phyloP scores from a whole-genome alignment of 345 rosid species.

The sweet orange (Citrus sinensis) region DVS_A1.0 CM039165.1:33746001-33746500 shows the following conservation, averaged over 20 bases:
- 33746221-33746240: conserved; percentile 76
- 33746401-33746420: not conserved
- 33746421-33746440: not conserved
- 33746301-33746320: not conserved
- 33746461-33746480: not conserved
- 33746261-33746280: conserved; percentile 58
- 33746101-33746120: conserved; percentile 89
- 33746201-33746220: conserved; percentile 90
- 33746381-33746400: not conserved
- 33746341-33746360: not conserved
- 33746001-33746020: conserved; percentile 64
- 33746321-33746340: not conserved
- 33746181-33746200: conserved; percentile 94
- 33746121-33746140: conserved; percentile 92
- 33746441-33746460: not conserved
- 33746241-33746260: conserved; percentile 38
- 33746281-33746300: not conserved
- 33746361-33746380: not conserved
- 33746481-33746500: not conserved
- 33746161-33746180: conserved; percentile 91
- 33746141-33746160: conserved; percentile 95
- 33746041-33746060: conserved; percentile 50
- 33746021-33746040: conserved; percentile 59
- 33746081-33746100: conserved; percentile 98
- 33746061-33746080: conserved; percentile 72